Conservation (phyloP, 163 green algal species). For the Scenedesmus sp. region DNA sequence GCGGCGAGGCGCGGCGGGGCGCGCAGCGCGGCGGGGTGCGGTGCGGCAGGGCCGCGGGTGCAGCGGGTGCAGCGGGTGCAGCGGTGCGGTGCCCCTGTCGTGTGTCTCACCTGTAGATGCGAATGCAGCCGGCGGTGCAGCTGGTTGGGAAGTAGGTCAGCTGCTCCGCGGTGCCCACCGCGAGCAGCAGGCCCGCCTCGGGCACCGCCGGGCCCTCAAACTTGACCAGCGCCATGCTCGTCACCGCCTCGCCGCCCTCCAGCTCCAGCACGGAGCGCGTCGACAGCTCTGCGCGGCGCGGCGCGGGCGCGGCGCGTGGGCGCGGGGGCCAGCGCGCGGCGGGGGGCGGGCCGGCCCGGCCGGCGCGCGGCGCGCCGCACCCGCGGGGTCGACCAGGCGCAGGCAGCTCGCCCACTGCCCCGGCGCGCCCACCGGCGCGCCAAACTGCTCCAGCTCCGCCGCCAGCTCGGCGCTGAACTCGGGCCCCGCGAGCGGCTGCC, state of each 20-base stretch:
- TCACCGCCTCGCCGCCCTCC: constrained; percentile 83
- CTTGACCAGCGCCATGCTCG: constrained; percentile 66
- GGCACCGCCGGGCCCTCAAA: constrained; percentile 54
- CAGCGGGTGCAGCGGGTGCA: too few species aligned
- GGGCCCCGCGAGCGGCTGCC: constrained; percentile 47
- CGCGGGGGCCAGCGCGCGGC: too few species aligned
- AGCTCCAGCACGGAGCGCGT: constrained; percentile 78
- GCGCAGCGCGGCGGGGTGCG: too few species aligned
- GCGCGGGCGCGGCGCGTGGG: not conserved
- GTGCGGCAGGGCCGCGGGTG: too few species aligned
- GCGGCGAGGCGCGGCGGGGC: too few species aligned
- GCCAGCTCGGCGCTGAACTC: constrained; percentile 85
- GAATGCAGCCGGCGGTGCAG: constrained; percentile 58
- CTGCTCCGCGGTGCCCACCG: constrained; percentile 86
- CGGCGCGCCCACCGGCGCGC: constrained; percentile 68
- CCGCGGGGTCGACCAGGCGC: constrained; percentile 81
- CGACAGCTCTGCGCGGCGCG: constrained; percentile 40
- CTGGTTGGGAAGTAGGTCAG: constrained; percentile 86
- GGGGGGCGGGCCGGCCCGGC: too few species aligned
- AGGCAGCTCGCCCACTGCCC: constrained; percentile 94
- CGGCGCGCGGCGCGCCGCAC: constrained; percentile 38
- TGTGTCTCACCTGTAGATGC: constrained; percentile 71
- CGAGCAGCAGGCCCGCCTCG: constrained; percentile 66
- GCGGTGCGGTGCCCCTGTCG: too few species aligned
- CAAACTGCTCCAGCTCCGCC: constrained; percentile 87